Evolutionary conservation across 1,284 basidiomycete genomes (phyloP).

Genomic region (Pseudozyma flocculosa): DNA sequence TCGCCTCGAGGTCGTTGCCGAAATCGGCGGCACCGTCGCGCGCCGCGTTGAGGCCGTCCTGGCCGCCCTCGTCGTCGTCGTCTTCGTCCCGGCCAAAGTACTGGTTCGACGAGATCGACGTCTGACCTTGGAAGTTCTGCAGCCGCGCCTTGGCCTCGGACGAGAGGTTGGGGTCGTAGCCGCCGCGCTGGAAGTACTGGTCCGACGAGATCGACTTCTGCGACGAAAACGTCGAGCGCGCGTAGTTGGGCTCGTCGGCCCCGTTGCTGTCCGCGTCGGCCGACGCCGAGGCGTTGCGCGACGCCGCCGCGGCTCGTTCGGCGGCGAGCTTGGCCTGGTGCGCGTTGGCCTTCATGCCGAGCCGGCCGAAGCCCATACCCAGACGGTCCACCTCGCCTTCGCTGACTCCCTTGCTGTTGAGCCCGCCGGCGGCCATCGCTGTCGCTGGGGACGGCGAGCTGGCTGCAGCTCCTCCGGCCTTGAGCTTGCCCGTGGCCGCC

Average conservation of each 20-base stretch:
- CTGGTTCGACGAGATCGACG: conserved; percentile 77
- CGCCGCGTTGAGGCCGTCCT: not conserved
- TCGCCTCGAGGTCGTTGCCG: conserved; percentile 46
- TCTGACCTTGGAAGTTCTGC: conserved; percentile 84
- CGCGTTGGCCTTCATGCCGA: conserved; percentile 64
- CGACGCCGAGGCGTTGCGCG: conserved; percentile 10
- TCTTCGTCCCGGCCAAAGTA: conserved; percentile 84
- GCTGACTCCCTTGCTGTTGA: conserved; percentile 26
- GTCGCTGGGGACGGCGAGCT: conserved; percentile 1
- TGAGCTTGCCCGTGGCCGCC: conserved; percentile 20
- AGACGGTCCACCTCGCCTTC: conserved; percentile 67
- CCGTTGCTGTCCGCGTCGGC: conserved; percentile 16
- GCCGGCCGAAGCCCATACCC: conserved; percentile 76
- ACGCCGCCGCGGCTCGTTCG: conserved; percentile 29
- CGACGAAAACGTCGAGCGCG: conserved; percentile 83
- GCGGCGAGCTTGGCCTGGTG: conserved; percentile 39
- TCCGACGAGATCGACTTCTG: conserved; percentile 91
- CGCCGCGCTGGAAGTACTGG: conserved; percentile 90
- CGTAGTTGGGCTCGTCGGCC: conserved; percentile 68
- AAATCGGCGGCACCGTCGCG: conserved; percentile 39
- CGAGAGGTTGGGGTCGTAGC: conserved; percentile 75
- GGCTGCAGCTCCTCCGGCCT: conserved; percentile 2
- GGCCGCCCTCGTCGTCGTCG: conserved; percentile 59
- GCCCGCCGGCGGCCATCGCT: too few species aligned
- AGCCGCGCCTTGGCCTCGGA: conserved; percentile 80